phyloP scores from a whole-genome alignment of 306 rosid genomes.

The Leucaena leucocephala region DNA sequence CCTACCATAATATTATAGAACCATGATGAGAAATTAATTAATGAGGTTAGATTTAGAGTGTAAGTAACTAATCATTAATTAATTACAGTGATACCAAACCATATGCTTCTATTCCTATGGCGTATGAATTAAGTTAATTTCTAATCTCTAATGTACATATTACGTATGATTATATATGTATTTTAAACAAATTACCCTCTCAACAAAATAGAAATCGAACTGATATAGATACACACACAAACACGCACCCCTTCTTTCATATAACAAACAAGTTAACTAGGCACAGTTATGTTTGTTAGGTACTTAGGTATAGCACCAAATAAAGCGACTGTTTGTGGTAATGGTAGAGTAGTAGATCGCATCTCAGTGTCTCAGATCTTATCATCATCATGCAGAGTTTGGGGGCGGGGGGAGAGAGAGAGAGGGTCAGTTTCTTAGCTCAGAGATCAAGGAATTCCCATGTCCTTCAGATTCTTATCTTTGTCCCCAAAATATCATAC shows the following conservation, averaged over 20 bases:
- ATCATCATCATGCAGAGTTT: slow-evolving; percentile 26
- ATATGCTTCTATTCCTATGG: slow-evolving; percentile 2
- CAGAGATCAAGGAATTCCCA: slow-evolving; percentile 32
- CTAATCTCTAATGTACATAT: not conserved
- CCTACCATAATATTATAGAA: not conserved
- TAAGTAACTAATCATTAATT: slow-evolving; percentile 24
- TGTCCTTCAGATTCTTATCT: slow-evolving; percentile 38
- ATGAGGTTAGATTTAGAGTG: not conserved
- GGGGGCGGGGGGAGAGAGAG: not conserved
- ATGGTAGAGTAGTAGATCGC: slow-evolving; percentile 33
- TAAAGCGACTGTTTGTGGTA: slow-evolving; percentile 27
- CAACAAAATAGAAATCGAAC: slow-evolving; percentile 9
- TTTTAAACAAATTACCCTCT: not conserved
- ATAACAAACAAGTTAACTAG: slow-evolving; percentile 23
- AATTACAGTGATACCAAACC: slow-evolving; percentile 8
- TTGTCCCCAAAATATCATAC: slow-evolving; percentile 37
- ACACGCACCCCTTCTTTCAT: not conserved
- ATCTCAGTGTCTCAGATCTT: slow-evolving; percentile 32
- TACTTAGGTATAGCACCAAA: not conserved
- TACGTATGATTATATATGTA: not conserved
- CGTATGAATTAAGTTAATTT: not conserved
- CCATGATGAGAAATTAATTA: not conserved
- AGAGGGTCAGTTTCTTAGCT: slow-evolving; percentile 18
- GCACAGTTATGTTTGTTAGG: slow-evolving; percentile 21
- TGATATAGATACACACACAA: not conserved